Conservation (phyloP, 2,329 filamentous ascomycete genomes). For the Monosporascus sp. region DNA sequence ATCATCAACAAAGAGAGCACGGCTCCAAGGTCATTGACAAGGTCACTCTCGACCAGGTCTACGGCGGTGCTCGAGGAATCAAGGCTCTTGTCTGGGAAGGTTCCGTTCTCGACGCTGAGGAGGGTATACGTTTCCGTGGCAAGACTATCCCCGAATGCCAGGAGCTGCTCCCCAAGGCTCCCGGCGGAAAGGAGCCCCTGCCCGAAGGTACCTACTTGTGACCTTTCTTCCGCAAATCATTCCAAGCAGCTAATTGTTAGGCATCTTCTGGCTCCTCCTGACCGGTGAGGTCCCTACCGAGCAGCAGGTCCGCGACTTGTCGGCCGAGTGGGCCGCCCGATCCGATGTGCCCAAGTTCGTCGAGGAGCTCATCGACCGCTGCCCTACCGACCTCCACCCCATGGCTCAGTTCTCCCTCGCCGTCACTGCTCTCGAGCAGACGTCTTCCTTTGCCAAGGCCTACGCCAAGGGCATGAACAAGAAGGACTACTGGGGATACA, state of each 20-base stretch:
- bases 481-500: slow-evolving; percentile 99
- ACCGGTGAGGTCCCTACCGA: slow-evolving; percentile 96
- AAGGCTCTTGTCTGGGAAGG: slow-evolving; percentile 99
- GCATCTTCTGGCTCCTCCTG: slow-evolving; percentile 99
- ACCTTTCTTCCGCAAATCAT: not conserved
- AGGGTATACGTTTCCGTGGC: slow-evolving; percentile 99
- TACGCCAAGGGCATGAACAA: slow-evolving; percentile 99
- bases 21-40: slow-evolving; percentile 94
- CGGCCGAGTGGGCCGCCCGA: slow-evolving; percentile 97
- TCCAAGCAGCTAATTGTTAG: slow-evolving; percentile 7
- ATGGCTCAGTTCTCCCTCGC: slow-evolving; percentile 99
- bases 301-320: slow-evolving; percentile 97
- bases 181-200: slow-evolving; percentile 92
- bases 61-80: slow-evolving; percentile 97
- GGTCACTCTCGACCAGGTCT: slow-evolving; percentile 98
- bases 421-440: slow-evolving; percentile 96
- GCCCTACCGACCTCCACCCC: slow-evolving; percentile 96
- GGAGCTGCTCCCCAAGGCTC: slow-evolving; percentile 92
- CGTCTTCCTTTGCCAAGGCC: slow-evolving; percentile 95
- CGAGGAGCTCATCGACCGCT: slow-evolving; percentile 99
- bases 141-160: slow-evolving; percentile 99
- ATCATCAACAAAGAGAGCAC: slow-evolving; percentile 60
- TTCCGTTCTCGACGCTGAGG: slow-evolving; percentile 95
- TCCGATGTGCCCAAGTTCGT: slow-evolving; percentile 96
- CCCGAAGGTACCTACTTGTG: slow-evolving; percentile 64